Evolutionary conservation across 495 filamentous ascomycete species (phyloP).

Genomic region (Penicillium maclennaniae): DNA sequence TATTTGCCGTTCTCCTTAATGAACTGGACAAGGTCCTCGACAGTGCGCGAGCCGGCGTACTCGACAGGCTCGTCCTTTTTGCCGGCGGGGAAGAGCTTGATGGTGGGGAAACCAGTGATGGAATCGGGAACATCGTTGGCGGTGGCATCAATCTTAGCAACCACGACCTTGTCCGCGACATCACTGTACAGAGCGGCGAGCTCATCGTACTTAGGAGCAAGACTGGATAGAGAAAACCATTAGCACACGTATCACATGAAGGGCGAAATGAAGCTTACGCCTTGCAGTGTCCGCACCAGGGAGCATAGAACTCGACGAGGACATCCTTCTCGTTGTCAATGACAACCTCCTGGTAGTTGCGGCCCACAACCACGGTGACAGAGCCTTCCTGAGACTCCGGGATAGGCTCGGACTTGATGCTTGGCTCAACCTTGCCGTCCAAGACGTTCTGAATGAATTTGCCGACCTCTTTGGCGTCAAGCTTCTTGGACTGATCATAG

Average conservation of each 20-base stretch:
- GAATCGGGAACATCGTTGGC: constrained; percentile 95
- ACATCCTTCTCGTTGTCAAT: constrained; percentile 95
- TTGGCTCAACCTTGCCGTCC: constrained; percentile 83
- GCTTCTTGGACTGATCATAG: constrained; percentile 78
- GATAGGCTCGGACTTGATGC: constrained; percentile 97
- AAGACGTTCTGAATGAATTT: constrained; percentile 86
- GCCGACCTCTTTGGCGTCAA: constrained; percentile 70
- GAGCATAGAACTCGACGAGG: constrained; percentile 96
- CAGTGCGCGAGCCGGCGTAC: constrained; percentile 82
- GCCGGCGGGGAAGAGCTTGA: constrained; percentile 95
- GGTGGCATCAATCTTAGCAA: constrained; percentile 98
- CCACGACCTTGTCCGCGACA: constrained; percentile 73
- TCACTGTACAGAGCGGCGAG: constrained; percentile 77
- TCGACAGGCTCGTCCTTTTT: constrained; percentile 79
- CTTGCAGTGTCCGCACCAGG: constrained; percentile 99
- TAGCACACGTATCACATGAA: background rate
- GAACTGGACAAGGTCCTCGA: constrained; percentile 93
- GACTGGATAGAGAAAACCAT: constrained; percentile 27
- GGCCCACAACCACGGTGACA: constrained; percentile 85
- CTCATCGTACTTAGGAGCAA: constrained; percentile 74
- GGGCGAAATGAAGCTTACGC: constrained; percentile 44
- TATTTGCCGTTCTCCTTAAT: constrained; percentile 92
- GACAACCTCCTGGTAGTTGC: constrained; percentile 90
- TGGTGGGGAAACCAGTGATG: constrained; percentile 97
- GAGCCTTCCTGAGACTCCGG: constrained; percentile 92